phyloP scores from a whole-genome alignment of 768 basidiomycete genomes.

The Suillus sp. region DNA sequence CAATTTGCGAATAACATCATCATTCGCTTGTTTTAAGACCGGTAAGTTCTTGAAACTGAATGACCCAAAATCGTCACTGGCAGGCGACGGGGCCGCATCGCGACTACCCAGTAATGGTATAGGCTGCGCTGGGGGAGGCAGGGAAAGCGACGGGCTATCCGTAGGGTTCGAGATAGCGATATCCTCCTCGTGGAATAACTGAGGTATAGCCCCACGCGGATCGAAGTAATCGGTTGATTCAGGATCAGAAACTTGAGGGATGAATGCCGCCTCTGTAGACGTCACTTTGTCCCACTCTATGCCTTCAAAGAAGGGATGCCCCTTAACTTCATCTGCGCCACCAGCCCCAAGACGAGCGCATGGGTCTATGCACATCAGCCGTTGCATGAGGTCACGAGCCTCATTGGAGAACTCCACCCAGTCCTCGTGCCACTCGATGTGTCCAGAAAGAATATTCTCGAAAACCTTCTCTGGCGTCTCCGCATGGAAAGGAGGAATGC shows the following conservation, averaged over 20 bases:
- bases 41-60: slow-evolving; percentile 99
- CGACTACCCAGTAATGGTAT: slow-evolving; percentile 38
- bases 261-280: slow-evolving; percentile 87
- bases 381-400: slow-evolving; percentile 87
- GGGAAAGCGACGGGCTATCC: slow-evolving; percentile 44
- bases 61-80: slow-evolving; percentile 91
- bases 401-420: slow-evolving; percentile 85
- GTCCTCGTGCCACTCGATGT: slow-evolving; percentile 95
- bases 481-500: slow-evolving; percentile 96
- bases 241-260: slow-evolving; percentile 92
- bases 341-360: slow-evolving; percentile 76
- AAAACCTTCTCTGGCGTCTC: slow-evolving; percentile 97
- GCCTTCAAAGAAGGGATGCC: slow-evolving; percentile 85
- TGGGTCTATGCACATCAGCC: slow-evolving; percentile 82
- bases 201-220: slow-evolving; percentile 87
- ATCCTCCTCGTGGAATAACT: slow-evolving; percentile 92
- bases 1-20: slow-evolving; percentile 95
- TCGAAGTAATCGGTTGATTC: slow-evolving; percentile 99
- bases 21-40: slow-evolving; percentile 95
- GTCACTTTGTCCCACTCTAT: slow-evolving; percentile 95
- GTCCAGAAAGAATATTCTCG: slow-evolving; percentile 94
- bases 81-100: slow-evolving; percentile 51
- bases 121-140: slow-evolving; percentile 18
- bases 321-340: slow-evolving; percentile 91
- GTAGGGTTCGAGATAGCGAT: slow-evolving; percentile 51